Evolutionary conservation across 2,329 filamentous ascomycete species (phyloP), one percentile per base, ranked within the genome.

Genomic region (Orbilia quercus): DNA sequence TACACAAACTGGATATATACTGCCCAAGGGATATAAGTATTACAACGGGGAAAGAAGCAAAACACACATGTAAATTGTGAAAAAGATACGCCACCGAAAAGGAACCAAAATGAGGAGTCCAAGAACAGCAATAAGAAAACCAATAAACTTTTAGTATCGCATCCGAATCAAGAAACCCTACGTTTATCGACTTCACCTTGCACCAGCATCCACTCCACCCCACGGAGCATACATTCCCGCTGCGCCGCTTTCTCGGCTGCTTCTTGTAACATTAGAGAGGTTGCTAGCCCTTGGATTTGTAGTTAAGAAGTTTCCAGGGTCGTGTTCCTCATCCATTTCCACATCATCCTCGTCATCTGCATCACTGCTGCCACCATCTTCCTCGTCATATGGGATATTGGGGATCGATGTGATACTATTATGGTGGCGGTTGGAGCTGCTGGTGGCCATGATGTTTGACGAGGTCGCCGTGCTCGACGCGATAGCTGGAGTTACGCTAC

Each of bases 261-360:
- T 66, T 23, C 62, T 38, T 14, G 51, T 59, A 20, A 25, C 57
- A 42, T 65, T 72, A 2, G 67, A 72, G n/a, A 72, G 44, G 51
- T 55, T 72, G 22, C 67, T 72, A 5, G 51, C 42, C 7, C 67
- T 51, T 11, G 66, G 66, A 22, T 45, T 47, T 0, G 25, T 12
- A 14, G 23, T 51, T 0, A 71, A 25, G 18, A 72, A 72, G 16
- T 60, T 57, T 9, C 42, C 71, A 14, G 50, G 55, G 18, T 57
- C 53, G 18, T 66, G 69, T 12, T 59, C 65, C 12, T 74, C 59
- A 38, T 76, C 59, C 59, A 70, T 75, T 2, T 75, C 75, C 38
- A 77, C 76, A 25, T 77, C 76, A 6, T 76, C 76, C 23, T 78
- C 76, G 20, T 78, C 76, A 1, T 73, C 76, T 40, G 74, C 75